phyloP scores from a whole-genome alignment of 1,284 basidiomycete genomes.

The Meira nashicola region DNA sequence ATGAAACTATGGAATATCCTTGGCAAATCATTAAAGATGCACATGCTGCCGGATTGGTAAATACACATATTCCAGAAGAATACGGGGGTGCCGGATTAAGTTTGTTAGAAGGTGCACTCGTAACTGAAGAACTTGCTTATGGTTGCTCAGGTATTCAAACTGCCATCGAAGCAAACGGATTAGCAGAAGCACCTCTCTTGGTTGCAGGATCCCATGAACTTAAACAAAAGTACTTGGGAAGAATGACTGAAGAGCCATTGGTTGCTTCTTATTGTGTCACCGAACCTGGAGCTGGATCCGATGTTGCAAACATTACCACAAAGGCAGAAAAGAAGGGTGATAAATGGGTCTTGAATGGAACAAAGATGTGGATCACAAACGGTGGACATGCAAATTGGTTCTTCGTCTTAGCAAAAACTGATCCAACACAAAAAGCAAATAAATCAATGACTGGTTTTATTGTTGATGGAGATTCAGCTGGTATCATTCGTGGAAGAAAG shows the following conservation, averaged over 20 bases:
- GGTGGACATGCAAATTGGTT: conserved; percentile 59
- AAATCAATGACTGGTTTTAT: conserved; percentile 60
- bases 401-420: conserved; percentile 60
- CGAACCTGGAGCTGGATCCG: conserved; percentile 59
- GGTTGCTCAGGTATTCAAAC: conserved; percentile 61
- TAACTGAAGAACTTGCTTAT: conserved; percentile 58
- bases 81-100: conserved; percentile 59
- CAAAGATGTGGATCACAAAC: conserved; percentile 59
- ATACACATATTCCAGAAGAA: conserved; percentile 54
- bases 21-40: conserved; percentile 60
- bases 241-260: conserved; percentile 60
- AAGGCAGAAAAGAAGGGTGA: conserved; percentile 58
- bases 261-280: conserved; percentile 60
- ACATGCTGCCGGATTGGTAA: conserved; percentile 55
- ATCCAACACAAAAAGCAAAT: conserved; percentile 55
- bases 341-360: conserved; percentile 56
- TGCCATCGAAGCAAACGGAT: conserved; percentile 56
- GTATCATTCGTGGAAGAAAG: conserved; percentile 57
- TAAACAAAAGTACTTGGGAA: conserved; percentile 60
- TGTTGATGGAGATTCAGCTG: conserved; percentile 58
- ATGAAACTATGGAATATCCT: conserved; percentile 56
- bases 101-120: conserved; percentile 57
- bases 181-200: conserved; percentile 59
- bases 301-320: conserved; percentile 56
- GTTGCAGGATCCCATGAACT: conserved; percentile 57